These are phyloP conservation scores for Cyclostephanos tholiformis DNA, from an alignment of 108 stramenopile species.

Conservation along the genomic window DNA sequence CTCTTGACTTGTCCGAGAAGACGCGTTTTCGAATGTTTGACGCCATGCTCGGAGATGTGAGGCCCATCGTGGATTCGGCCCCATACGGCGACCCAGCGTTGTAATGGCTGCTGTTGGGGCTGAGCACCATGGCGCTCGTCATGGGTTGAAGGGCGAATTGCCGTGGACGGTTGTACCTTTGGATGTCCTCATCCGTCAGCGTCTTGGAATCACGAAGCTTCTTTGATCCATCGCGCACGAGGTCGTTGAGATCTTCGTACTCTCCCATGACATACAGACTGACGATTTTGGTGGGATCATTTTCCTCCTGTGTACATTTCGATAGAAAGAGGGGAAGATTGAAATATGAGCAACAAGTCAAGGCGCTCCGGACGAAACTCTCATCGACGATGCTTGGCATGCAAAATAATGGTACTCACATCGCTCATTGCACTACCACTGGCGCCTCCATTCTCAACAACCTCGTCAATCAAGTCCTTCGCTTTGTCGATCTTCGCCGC, in stretches of 20 bases:
- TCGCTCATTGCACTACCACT: constrained; percentile 43
- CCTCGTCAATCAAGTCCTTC: constrained; percentile 84
- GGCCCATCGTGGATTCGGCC: constrained; percentile 2
- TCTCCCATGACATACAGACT: constrained; percentile 80
- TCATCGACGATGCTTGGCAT: not conserved
- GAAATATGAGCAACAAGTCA: not conserved
- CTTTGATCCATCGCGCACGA: constrained; percentile 90
- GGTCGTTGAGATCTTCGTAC: constrained; percentile 87
- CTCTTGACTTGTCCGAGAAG: constrained; percentile 29
- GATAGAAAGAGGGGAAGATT: not conserved
- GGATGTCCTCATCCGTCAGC: constrained; percentile 59
- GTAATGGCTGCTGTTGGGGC: constrained; percentile 6
- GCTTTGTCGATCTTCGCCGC: constrained; percentile 89
- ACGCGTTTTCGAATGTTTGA: constrained; percentile 51
- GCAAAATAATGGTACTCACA: not conserved
- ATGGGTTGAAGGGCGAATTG: constrained; percentile 19
- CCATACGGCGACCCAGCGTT: not conserved
- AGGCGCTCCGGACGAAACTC: not conserved
- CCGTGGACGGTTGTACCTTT: constrained; percentile 62
- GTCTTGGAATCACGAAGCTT: constrained; percentile 72
- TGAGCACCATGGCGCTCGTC: constrained; percentile 2
- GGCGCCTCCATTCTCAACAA: constrained; percentile 61
- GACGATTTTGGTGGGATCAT: constrained; percentile 75
- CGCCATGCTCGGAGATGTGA: not conserved
- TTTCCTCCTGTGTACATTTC: constrained; percentile 55